Percentiles rank a stretch among this genome's conserved stretches.
phyloP scores from a whole-genome alignment of 495 filamentous ascomycete genomes.

The Lophiotrema nucula region DNA sequence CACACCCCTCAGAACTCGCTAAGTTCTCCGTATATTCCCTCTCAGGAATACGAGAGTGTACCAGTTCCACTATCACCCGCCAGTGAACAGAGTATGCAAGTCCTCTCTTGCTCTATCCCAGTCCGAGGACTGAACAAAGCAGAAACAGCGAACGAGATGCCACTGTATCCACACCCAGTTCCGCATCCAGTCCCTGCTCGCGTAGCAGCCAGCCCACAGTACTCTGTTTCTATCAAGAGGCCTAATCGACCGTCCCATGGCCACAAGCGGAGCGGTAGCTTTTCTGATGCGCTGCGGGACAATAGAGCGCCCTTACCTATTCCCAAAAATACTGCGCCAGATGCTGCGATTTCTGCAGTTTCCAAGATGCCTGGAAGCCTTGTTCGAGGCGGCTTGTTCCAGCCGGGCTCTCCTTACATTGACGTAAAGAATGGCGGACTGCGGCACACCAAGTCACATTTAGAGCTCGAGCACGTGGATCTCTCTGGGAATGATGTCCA shows the following conservation, averaged over 20 bases:
- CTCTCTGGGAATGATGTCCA: conserved; percentile 6
- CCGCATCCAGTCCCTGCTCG: conserved; percentile 25
- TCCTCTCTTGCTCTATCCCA: conserved; percentile 81
- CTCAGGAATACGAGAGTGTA: conserved; percentile 20
- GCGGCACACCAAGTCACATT: conserved; percentile 29
- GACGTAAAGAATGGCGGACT: conserved; percentile 26
- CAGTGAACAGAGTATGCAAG: conserved; percentile 62
- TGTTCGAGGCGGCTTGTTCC: conserved; percentile 62
- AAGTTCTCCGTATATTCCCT: conserved; percentile 32
- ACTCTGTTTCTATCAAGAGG: conserved; percentile 17
- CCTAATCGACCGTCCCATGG: conserved; percentile 45
- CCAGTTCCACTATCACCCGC: conserved; percentile 33
- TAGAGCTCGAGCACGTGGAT: conserved; percentile 27
- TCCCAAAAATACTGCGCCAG: conserved; percentile 50
- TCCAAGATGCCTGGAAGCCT: conserved; percentile 66
- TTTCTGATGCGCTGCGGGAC: conserved; percentile 86
- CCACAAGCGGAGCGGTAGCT: conserved; percentile 72
- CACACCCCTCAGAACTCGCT: conserved; percentile 34
- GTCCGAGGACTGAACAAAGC: conserved; percentile 37
- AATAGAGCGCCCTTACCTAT: conserved; percentile 57
- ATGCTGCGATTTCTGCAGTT: conserved; percentile 21
- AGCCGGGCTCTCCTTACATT: conserved; percentile 34
- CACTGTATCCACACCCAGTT: conserved; percentile 37
- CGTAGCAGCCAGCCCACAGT: conserved; percentile 25
- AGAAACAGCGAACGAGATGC: conserved; percentile 28